Evolutionary conservation across 129 eudicot species (phyloP).

Genomic region (Chrysanthemum makinoi): DNA sequence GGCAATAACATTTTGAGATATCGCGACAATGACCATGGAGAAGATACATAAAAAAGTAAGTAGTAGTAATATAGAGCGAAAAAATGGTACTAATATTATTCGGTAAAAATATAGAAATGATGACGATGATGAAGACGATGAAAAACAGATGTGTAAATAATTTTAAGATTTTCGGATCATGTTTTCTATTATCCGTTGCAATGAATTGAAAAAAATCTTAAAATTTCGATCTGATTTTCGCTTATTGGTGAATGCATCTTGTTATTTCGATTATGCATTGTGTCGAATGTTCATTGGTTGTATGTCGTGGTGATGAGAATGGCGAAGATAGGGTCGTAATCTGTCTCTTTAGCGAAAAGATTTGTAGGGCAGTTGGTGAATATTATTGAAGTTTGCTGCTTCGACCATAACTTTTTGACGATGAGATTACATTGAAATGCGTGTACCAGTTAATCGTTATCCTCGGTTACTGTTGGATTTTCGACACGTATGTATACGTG

Average conservation of each 20-base stretch:
- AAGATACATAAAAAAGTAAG: background rate
- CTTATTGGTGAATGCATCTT: constrained; percentile 18
- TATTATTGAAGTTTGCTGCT: too few relatives aligned
- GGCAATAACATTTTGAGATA: constrained; percentile 51
- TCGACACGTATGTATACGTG: constrained; percentile 18
- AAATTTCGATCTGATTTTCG: constrained; percentile 14
- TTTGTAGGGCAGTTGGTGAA: too few relatives aligned
- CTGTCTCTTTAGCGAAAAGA: too few relatives aligned
- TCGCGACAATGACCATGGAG: background rate
- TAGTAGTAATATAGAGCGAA: constrained; percentile 6
- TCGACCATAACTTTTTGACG: background rate
- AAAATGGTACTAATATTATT: constrained; percentile 2
- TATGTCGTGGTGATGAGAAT: background rate
- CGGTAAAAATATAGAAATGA: background rate
- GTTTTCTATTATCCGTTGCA: constrained; percentile 9
- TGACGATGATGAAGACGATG: constrained; percentile 16
- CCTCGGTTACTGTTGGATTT: constrained; percentile 15
- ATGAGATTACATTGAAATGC: background rate
- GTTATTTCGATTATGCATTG: background rate
- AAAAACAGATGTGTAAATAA: constrained; percentile 23
- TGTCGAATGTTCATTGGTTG: background rate
- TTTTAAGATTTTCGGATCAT: constrained; percentile 19
- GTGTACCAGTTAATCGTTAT: constrained; percentile 11
- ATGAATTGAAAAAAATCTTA: constrained; percentile 17
- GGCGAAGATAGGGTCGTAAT: background rate